These are phyloP conservation scores for Brassica balearica DNA, from an alignment of 441 rosid species.

Conservation along the genomic window DNA sequence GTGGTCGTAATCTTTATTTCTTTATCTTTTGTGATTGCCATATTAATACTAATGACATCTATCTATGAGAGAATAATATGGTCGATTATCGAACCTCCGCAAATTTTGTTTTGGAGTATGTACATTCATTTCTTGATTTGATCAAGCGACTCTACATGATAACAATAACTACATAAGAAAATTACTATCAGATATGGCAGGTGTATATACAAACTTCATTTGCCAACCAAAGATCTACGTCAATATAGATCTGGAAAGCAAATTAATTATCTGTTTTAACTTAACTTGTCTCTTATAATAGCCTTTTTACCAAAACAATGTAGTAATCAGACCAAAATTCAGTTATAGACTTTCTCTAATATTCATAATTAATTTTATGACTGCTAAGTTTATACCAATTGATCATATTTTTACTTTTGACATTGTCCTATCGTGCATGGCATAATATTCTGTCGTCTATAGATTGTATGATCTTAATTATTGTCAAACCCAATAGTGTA, in stretches of 20 bases:
- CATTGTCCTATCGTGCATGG: too few species aligned
- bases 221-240: neutral
- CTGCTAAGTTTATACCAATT: too few species aligned
- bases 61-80: neutral
- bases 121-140: neutral
- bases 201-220: neutral
- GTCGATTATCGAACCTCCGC: neutral
- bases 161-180: neutral
- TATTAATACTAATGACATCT: neutral
- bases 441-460: too few species aligned
- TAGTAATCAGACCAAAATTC: neutral
- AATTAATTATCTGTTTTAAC: neutral
- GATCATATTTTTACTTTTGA: too few species aligned
- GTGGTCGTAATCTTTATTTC: conserved; percentile 21
- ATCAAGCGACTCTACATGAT: conserved; percentile 14
- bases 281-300: neutral
- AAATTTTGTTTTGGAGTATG: neutral
- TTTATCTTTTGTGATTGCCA: conserved; percentile 6
- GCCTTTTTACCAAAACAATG: neutral
- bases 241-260: neutral
- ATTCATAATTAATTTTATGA: too few species aligned
- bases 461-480: too few species aligned
- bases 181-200: neutral
- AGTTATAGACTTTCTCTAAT: too few species aligned
- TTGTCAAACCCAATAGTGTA: too few species aligned